Base-by-base conservation (phyloP, 495 filamentous ascomycete genomes). In the Podospora didyma region DNA sequence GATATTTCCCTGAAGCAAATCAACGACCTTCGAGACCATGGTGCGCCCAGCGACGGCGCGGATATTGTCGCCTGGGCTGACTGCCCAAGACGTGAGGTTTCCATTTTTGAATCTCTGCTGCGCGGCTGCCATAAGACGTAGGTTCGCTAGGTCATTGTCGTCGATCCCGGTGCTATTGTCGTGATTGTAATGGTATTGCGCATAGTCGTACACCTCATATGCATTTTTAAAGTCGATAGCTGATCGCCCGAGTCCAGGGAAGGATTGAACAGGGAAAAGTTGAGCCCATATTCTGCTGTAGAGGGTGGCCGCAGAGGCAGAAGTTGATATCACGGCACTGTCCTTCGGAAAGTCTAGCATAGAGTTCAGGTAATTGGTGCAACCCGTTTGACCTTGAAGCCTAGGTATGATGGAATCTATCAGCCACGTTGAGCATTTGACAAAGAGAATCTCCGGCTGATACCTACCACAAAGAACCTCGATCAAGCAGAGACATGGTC, bases 171-270 rank as follows among this genome's bases (percentile, higher is more conserved):
- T 65, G 2, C 58, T 53, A n/a, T 57, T 56, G 60, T 71, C 60
- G 54, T 78, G 74, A 46, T 53, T 62, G 56, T 69, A 72, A 35
- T 63, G 66, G 50, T 72, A 78, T 5, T 35, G 41, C n/a, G 73
- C 74, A 53, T 71, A 75, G 46, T 76, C 72, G 61, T 76, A 78
- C 16, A 77, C 41, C n/a, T 68, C 57, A 49, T 73, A 75, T 2
- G 75, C 75, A 28, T 76, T 66, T 31, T 63, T 62, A 55, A 70
- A 77, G 56, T 68, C 73, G 22, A 68, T 57, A 57, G 65, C 51
- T 10, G 59, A 49, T 0, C 16, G 45, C 2, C 65, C 44, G n/a
- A 74, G 64, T 0, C 59, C 53, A 21, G 63, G 46, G 34, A 76
- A 72, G 0, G 71, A 49, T 5, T 61, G 55, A 22, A 49, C 22